A percentile compares a stretch with the other conserved stretches of the same genome.
Evolutionary conservation across 257 asterid species (phyloP).

Genomic region (Coffea eugenioides): DNA sequence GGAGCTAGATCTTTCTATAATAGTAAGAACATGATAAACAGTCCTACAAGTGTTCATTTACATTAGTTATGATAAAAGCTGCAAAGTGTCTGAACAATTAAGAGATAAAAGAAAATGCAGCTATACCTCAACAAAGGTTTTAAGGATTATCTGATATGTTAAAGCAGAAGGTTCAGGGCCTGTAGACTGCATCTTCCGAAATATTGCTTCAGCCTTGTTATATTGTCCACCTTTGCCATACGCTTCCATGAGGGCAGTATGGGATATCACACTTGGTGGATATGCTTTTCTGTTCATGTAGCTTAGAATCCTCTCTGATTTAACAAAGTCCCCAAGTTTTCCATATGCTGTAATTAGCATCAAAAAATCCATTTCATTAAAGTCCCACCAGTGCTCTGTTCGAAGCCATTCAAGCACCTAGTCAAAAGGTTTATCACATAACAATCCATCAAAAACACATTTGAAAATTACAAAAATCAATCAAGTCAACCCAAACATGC

Average conservation of each 20-base stretch:
- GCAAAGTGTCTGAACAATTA: neutral
- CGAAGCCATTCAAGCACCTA: slow-evolving; percentile 97
- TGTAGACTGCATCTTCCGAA: slow-evolving; percentile 83
- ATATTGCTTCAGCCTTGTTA: slow-evolving; percentile 86
- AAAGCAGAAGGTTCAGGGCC: slow-evolving; percentile 99
- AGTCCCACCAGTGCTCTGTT: slow-evolving; percentile 96
- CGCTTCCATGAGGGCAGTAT: slow-evolving; percentile 98
- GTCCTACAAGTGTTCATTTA: neutral
- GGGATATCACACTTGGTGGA: slow-evolving; percentile 78
- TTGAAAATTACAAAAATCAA: neutral
- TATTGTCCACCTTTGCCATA: slow-evolving; percentile 84
- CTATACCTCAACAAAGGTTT: slow-evolving; percentile 75
- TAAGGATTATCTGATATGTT: slow-evolving; percentile 90
- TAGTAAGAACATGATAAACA: neutral
- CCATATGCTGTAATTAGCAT: slow-evolving; percentile 97
- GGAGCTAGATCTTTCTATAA: neutral
- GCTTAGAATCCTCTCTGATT: slow-evolving; percentile 80
- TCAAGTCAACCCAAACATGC: too few relatives aligned
- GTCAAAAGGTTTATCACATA: slow-evolving; percentile 3
- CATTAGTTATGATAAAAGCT: too few relatives aligned
- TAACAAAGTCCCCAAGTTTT: slow-evolving; percentile 76
- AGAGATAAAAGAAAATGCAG: neutral
- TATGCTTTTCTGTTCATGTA: slow-evolving; percentile 74
- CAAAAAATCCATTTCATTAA: slow-evolving; percentile 87
- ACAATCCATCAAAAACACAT: neutral